phyloP scores from a whole-genome alignment of 2,329 filamentous ascomycete species.

The Eutypella sp. region DNA sequence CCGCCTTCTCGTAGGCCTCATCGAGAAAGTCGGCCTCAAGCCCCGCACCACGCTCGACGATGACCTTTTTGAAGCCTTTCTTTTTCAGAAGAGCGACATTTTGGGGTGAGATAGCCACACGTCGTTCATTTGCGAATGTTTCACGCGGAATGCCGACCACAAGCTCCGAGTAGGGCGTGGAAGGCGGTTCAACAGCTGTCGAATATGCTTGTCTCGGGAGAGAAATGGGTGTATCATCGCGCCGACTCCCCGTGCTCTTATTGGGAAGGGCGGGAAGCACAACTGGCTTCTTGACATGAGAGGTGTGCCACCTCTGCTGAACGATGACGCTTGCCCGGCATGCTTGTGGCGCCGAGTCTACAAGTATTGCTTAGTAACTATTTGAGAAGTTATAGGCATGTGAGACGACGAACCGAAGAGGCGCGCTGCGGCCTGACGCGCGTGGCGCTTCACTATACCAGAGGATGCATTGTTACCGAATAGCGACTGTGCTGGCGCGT shows the following conservation, averaged over 20 bases:
- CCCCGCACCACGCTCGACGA: constrained; percentile 80
- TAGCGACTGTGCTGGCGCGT: constrained; percentile 23
- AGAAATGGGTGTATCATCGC: constrained; percentile 12
- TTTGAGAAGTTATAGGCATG: constrained; percentile 5
- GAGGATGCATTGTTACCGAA: constrained; percentile 23
- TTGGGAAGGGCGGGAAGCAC: constrained; percentile 23
- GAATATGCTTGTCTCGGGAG: constrained; percentile 26
- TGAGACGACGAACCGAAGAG: constrained; percentile 24
- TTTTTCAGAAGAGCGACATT: constrained; percentile 80
- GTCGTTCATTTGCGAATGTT: constrained; percentile 71
- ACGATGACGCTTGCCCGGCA: constrained; percentile 11
- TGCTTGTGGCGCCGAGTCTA: constrained; percentile 19
- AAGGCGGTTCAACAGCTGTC: constrained; percentile 32
- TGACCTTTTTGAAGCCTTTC: constrained; percentile 73
- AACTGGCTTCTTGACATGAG: constrained; percentile 21
- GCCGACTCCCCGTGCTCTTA: constrained; percentile 11
- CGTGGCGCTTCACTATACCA: constrained; percentile 20
- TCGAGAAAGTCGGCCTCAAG: constrained; percentile 72
- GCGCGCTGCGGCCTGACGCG: constrained; percentile 18
- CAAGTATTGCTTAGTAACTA: constrained; percentile 20
- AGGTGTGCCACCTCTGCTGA: constrained; percentile 24
- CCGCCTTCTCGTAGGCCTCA: constrained; percentile 69
- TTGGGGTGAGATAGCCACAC: constrained; percentile 78
- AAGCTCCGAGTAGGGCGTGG: constrained; percentile 64
- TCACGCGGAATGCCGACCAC: constrained; percentile 77